A percentile compares a stretch with the other conserved stretches of the same genome.
phyloP scores from a whole-genome alignment of 257 asterid species.

The Solanum pimpinellifolium region DNA sequence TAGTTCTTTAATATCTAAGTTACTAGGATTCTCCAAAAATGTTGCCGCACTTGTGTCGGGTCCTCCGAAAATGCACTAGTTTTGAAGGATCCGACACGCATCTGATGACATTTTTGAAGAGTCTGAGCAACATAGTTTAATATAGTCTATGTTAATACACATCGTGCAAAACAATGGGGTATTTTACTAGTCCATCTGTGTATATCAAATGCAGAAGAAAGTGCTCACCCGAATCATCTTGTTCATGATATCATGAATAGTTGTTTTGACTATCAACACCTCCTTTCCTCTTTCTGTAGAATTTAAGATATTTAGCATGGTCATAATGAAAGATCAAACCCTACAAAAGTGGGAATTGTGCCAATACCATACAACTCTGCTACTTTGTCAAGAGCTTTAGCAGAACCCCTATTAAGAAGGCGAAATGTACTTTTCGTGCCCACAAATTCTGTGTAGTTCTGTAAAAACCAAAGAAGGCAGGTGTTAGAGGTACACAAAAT shows the following conservation, averaged over 20 bases:
- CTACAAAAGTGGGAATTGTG: constrained; percentile 12
- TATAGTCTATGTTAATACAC: not conserved
- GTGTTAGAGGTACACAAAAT: constrained; percentile 8
- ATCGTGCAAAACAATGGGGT: not conserved
- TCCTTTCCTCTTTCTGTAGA: constrained; percentile 78
- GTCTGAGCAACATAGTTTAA: no score
- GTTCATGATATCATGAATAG: constrained; percentile 95
- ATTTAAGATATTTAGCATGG: constrained; percentile 12
- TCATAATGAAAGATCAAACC: constrained; percentile 1
- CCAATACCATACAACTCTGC: constrained; percentile 86
- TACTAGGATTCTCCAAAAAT: no score
- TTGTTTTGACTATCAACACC: constrained; percentile 84
- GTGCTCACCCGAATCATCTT: constrained; percentile 78
- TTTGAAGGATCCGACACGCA: no score
- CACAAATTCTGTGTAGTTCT: constrained; percentile 81
- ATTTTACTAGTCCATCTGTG: not conserved
- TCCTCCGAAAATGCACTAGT: no score
- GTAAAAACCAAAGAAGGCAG: constrained; percentile 13
- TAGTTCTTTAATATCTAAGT: not conserved
- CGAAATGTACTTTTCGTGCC: constrained; percentile 95
- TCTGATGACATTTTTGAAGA: no score
- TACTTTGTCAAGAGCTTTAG: constrained; percentile 98
- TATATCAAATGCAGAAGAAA: not conserved
- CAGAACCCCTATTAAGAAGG: constrained; percentile 97
- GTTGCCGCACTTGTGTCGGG: no score